Percentiles rank a stretch among this genome's conserved stretches.
phyloP scores from a whole-genome alignment of 2,329 filamentous ascomycete genomes.

The Ophiostoma tasmaniense region DNA sequence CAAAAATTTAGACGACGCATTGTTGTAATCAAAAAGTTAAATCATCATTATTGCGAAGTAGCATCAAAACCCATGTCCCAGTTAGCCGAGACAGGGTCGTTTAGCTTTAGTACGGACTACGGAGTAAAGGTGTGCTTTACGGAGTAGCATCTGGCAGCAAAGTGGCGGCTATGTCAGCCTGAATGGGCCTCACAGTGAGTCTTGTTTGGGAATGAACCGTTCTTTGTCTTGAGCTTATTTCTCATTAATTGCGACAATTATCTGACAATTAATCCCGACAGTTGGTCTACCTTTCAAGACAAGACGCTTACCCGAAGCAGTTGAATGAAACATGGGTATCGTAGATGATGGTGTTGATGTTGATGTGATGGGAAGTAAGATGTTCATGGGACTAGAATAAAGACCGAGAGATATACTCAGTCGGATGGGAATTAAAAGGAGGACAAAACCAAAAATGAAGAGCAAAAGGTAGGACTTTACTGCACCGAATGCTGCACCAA shows the following conservation, averaged over 20 bases:
- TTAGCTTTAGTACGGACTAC: not conserved
- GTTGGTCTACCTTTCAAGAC: not conserved
- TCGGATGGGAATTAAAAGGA: not conserved
- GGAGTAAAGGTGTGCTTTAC: not conserved
- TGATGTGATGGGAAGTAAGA: not conserved
- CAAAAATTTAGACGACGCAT: not conserved
- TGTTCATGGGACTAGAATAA: not conserved
- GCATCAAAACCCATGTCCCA: not conserved
- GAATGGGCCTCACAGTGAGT: not conserved
- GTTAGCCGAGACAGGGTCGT: not conserved
- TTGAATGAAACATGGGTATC: not conserved
- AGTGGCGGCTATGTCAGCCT: not conserved
- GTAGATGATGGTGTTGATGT: not conserved
- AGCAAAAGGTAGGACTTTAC: not conserved
- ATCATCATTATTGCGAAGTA: not conserved
- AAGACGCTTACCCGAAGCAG: not conserved
- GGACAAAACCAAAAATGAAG: not conserved
- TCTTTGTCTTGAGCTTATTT: not conserved
- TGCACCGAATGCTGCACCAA: not conserved
- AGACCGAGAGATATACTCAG: no score
- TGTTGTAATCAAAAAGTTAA: not conserved
- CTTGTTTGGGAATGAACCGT: not conserved
- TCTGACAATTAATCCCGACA: not conserved
- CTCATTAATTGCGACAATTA: no score
- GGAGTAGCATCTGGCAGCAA: no score